Percentiles rank a stretch among this genome's conserved stretches.
phyloP scores from a whole-genome alignment of 2,329 filamentous ascomycete genomes.

The Anthostomella pinea region DNA sequence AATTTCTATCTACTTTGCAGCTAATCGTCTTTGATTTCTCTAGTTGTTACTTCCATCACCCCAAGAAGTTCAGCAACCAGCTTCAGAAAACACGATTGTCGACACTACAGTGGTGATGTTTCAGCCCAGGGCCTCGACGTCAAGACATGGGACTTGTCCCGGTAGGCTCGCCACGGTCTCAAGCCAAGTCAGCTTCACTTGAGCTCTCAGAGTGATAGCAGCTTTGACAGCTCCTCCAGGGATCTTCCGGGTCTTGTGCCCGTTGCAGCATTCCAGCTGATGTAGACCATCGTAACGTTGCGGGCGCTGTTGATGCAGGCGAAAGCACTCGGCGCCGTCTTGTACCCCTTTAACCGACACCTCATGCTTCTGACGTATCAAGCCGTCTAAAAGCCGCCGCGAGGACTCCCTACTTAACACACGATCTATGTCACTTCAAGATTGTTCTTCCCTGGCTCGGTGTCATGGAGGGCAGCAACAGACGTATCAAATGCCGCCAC shows the following conservation, averaged over 20 bases:
- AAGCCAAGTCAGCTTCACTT: conserved; percentile 14
- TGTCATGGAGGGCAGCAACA: too few species aligned
- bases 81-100: neutral
- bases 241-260: conserved; percentile 35
- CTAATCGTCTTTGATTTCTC: too few species aligned
- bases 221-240: conserved; percentile 19
- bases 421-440: too few species aligned
- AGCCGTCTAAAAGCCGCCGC: too few species aligned
- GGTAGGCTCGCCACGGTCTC: conserved; percentile 16
- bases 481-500: too few species aligned
- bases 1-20: too few species aligned
- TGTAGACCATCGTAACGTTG: conserved; percentile 26
- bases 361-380: too few species aligned
- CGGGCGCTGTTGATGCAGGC: conserved; percentile 14
- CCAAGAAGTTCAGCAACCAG: too few species aligned
- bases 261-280: conserved; percentile 40
- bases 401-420: too few species aligned
- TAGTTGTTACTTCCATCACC: too few species aligned
- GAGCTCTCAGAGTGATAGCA: conserved; percentile 8
- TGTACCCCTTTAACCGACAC: too few species aligned
- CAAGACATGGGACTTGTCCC: neutral
- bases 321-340: conserved; percentile 14
- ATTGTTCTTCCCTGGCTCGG: too few species aligned
- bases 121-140: neutral
- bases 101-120: neutral